Percentiles rank a stretch among this genome's conserved stretches.
Evolutionary conservation across 805 yeast genomes (phyloP).

Genomic region (Candida pseudoglaebosa): DNA sequence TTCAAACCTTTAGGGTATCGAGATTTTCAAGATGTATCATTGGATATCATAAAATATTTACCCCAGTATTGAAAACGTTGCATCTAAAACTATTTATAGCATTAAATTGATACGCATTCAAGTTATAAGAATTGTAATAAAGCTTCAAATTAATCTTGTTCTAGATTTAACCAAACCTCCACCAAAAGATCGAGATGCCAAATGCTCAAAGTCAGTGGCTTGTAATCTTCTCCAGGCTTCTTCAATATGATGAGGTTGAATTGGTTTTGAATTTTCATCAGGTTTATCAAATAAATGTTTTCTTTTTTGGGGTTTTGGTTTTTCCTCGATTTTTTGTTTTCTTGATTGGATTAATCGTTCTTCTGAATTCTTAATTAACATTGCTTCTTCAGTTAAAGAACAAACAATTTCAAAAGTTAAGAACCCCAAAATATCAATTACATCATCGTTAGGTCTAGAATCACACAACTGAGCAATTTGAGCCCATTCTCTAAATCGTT

Average conservation of each 20-base stretch:
- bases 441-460: conserved; percentile 92
- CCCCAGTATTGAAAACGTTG: not conserved
- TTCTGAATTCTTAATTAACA: conserved; percentile 70
- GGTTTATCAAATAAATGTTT: conserved; percentile 82
- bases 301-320: conserved; percentile 32
- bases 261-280: conserved; percentile 75
- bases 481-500: conserved; percentile 95
- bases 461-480: conserved; percentile 81
- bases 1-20: conserved; percentile 32
- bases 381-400: conserved; percentile 86
- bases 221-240: conserved; percentile 89
- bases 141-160: conserved; percentile 52
- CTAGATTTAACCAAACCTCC: conserved; percentile 60
- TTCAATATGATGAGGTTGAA: conserved; percentile 73
- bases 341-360: conserved; percentile 43
- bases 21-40: conserved; percentile 23
- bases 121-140: too few species aligned
- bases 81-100: too few species aligned
- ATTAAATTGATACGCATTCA: too few species aligned
- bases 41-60: not conserved
- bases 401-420: conserved; percentile 96
- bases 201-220: conserved; percentile 49
- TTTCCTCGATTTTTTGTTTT: conserved; percentile 23
- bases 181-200: conserved; percentile 64
- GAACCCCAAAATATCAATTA: conserved; percentile 91